Base-by-base conservation (phyloP, 495 filamentous ascomycete species). In the Penicillium tannophilum region DNA sequence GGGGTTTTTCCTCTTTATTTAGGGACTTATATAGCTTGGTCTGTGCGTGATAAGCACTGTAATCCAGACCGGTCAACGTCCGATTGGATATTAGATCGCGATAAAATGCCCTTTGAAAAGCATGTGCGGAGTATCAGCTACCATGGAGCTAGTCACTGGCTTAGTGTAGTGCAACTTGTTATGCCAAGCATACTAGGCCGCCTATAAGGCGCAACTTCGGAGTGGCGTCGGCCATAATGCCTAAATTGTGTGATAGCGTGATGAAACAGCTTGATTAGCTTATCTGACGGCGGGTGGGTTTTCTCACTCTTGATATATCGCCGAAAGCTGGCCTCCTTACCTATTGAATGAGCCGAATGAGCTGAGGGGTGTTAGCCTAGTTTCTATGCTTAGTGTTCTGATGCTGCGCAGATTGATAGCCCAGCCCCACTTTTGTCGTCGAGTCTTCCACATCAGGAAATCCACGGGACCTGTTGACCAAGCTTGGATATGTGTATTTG, bases 191-290 rank as follows among this genome's bases (percentile, higher is more conserved):
- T 17, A 6, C 16, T n/a, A 41, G 39, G 24, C 12, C 31, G 28
- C 12, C 30, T 49, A 30, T 23, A n/a, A 39, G 50, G 58, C 28
- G 35, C 23, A 60, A 49, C 52, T 51, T 60, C 52, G 58, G 58
- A 2, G 23, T 16, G 46, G 28, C n/a, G 20, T 55, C 58, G 58
- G 52, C 39, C n/a, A 53, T 51, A 24, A 23, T 45, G 30, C 43
- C 39, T 53, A 39, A 51, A 53, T 19, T 51, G 23, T 46, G 14
- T 30, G 31, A 47, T 55, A 52, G 45, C 58, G 52, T 55, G 58
- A 47, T 47, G 17, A 49, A 19, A 35, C 35, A 20, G 36, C 36
- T 12, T 36, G 14, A 50, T 60, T 35, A 42, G 52, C 58, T 51
- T 60, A 55, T 55, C 24, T 49, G 39, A 3, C 14, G 6, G 39